These are phyloP conservation scores for Phycomyces blakesleeanus DNA, from an alignment of 192 early-diverging fungal genomes.

Conservation along the genomic window DNA sequence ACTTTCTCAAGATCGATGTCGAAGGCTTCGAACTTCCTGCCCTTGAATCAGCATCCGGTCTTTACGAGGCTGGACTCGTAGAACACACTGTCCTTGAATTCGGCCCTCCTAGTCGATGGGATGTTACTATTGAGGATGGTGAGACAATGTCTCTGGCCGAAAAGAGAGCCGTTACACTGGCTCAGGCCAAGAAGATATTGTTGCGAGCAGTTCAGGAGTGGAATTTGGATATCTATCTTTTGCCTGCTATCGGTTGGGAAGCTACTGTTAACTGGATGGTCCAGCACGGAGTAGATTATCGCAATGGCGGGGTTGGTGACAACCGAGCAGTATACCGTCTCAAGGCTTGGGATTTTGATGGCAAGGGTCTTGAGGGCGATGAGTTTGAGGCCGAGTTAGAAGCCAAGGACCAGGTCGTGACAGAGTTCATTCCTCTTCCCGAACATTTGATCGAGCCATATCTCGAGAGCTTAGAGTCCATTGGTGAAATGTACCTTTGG, in stretches of 20 bases:
- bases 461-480: constrained; percentile 14
- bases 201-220: constrained; percentile 15
- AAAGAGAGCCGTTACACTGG: constrained; percentile 14
- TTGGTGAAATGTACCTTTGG: constrained; percentile 40
- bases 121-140: constrained; percentile 20
- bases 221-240: constrained; percentile 30
- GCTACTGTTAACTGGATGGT: constrained; percentile 22
- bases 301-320: neutral
- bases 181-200: constrained; percentile 21
- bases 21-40: constrained; percentile 36
- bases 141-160: constrained; percentile 3
- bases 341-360: constrained; percentile 32
- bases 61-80: constrained; percentile 25
- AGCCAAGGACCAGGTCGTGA: constrained; percentile 17
- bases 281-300: constrained; percentile 1
- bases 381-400: constrained; percentile 35
- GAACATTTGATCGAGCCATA: constrained; percentile 21
- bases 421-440: constrained; percentile 29
- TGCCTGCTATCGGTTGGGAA: constrained; percentile 32
- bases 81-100: constrained; percentile 36
- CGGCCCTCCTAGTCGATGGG: constrained; percentile 34
- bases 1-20: constrained; percentile 39
- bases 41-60: constrained; percentile 21
- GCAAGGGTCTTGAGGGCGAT: constrained; percentile 19
- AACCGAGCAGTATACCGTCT: constrained; percentile 22